Percentiles rank a stretch among this genome's conserved stretches.
Evolutionary conservation across 1,139 yeast species (phyloP).

Genomic region (Saccharomyces pastorianus): DNA sequence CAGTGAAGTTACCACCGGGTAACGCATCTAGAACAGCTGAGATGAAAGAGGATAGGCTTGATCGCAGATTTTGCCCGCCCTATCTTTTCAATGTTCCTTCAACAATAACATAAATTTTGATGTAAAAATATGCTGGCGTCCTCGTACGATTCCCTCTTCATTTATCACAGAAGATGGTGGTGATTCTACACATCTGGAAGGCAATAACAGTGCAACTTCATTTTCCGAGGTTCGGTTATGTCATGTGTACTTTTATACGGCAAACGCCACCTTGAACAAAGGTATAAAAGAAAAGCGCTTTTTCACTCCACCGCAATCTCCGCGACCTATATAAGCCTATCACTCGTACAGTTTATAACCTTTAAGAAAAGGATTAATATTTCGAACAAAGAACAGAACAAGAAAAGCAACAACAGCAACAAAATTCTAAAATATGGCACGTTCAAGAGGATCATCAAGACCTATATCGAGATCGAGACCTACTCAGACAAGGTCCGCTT

Average conservation of each 20-base stretch:
- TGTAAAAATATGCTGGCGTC: not conserved
- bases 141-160: not conserved
- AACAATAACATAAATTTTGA: no score
- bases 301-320: not conserved
- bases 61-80: no score
- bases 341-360: not conserved
- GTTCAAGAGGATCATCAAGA: slow-evolving; percentile 45
- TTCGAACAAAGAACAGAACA: not conserved
- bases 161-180: not conserved
- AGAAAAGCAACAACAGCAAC: not conserved
- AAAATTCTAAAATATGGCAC: slow-evolving; percentile 37
- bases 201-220: not conserved
- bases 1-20: not conserved
- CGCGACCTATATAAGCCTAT: not conserved
- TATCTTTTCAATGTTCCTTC: no score
- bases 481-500: slow-evolving; percentile 63
- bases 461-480: slow-evolving; percentile 36
- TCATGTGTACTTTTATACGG: not conserved
- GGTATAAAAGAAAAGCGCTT: not conserved
- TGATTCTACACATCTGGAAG: not conserved
- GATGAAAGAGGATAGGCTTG: no score
- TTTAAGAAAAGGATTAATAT: not conserved
- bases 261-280: not conserved
- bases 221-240: not conserved
- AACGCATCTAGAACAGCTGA: no score